Evolutionary conservation across 1,284 basidiomycete species (phyloP).

Genomic region (Ganoderma multipileum): DNA sequence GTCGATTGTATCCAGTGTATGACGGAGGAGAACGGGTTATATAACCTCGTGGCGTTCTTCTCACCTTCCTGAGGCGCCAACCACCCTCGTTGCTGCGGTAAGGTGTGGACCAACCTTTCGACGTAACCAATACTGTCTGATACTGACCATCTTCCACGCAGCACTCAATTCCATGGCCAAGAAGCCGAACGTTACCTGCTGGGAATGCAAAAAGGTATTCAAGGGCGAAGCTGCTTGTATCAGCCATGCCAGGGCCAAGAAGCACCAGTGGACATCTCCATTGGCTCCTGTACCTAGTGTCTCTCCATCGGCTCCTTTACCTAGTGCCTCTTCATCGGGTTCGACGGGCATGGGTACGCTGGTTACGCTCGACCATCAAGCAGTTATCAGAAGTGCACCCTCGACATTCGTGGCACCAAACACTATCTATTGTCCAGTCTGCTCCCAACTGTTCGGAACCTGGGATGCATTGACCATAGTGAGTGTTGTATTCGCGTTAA

Average conservation of each 20-base stretch:
- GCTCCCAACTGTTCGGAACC: not conserved
- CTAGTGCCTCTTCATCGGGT: not conserved
- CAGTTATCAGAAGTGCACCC: too few species aligned
- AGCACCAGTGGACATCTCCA: not conserved
- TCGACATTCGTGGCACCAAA: not conserved
- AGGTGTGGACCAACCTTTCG: too few species aligned
- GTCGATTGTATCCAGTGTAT: not conserved
- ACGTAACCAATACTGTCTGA: not conserved
- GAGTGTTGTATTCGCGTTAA: not conserved
- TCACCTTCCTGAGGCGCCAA: not conserved
- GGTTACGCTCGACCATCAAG: not conserved
- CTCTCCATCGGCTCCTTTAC: not conserved
- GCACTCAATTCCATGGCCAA: not conserved
- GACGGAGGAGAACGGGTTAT: not conserved
- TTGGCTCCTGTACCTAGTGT: not conserved
- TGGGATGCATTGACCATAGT: not conserved
- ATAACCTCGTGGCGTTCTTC: not conserved
- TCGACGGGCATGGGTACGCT: not conserved
- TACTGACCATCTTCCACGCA: not conserved
- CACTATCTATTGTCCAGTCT: not conserved
- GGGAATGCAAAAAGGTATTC: slow-evolving; percentile 1
- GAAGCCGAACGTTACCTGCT: not conserved
- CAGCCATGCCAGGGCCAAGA: not conserved
- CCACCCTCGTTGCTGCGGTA: not conserved
- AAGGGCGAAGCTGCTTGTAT: not conserved